These are phyloP conservation scores for Beauveria varroae DNA, from an alignment of 2,329 filamentous ascomycete genomes.

Conservation along the genomic window DNA sequence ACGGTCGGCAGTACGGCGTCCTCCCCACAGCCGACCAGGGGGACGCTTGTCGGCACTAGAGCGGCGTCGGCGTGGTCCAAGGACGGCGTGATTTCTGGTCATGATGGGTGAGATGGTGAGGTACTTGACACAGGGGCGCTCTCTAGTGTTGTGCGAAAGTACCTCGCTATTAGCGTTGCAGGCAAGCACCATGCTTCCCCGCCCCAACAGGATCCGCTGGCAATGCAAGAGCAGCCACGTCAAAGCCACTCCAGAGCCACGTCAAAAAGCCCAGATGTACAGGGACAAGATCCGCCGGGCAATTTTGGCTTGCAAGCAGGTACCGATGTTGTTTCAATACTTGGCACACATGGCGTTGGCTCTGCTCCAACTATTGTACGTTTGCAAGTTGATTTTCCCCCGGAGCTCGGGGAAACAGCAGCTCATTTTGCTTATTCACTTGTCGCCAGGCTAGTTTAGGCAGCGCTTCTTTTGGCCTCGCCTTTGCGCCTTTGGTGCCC, in stretches of 20 bases:
- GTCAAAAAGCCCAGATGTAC: neutral
- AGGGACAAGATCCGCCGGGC: neutral
- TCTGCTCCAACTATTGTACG: too few relatives aligned
- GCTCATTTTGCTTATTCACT: too few relatives aligned
- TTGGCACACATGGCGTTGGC: neutral
- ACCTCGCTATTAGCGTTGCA: neutral
- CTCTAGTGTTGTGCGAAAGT: neutral
- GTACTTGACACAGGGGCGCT: neutral
- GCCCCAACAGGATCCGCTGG: conserved; percentile 4
- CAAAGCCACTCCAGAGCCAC: neutral
- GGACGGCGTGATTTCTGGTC: neutral
- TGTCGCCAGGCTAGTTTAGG: neutral
- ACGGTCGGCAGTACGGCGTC: neutral
- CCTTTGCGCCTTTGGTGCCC: neutral
- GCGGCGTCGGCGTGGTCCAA: neutral
- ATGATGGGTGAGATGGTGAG: neutral
- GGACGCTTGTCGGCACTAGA: neutral
- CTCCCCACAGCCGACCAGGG: neutral
- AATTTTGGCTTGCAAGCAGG: neutral
- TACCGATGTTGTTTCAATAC: neutral
- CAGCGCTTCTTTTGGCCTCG: neutral
- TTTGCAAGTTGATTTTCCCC: neutral
- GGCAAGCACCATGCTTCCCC: neutral
- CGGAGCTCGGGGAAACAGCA: neutral
- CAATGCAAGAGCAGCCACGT: neutral